Base-by-base conservation (phyloP, 1,284 basidiomycete genomes). In the Ceratobasidium sp. region DNA sequence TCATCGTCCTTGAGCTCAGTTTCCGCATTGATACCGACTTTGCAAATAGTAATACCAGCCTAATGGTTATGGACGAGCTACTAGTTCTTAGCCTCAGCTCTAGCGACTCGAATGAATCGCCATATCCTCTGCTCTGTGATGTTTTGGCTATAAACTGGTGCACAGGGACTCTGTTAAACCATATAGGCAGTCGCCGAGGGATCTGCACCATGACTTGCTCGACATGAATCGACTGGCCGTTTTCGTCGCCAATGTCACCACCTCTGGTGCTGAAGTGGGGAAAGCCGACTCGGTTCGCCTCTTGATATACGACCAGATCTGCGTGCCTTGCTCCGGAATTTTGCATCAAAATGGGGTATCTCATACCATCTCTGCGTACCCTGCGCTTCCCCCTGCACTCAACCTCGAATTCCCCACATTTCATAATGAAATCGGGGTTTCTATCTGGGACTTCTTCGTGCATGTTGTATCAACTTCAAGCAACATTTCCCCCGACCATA, bases 31-130 rank as follows among this genome's bases (percentile, higher is more conserved):
- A n/a, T 16, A 2, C 13, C 58, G 19, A 29, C 24, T 2, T 22
- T 58, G 43, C 22, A 7, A 51, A 69, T 24, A 58, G 39, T 9
- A 69, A 53, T 1, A 19, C 48, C 22, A 19, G 9, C 43, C 14
- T 69, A 4, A 24, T n/a, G 3, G 39, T 58, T 24, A 16, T 22
- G 16, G 34, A 58, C 16, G 66, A 54, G 6, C 22, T 68, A 41
- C 31, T 68, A 2, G 5, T 68, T 22, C 34, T 68, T 7, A 56
- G 39, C n/a, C 31, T 68, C 9, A 68, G 54, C n/a, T 49, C 64
- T 1, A 11, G 54, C 24, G 27, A 16, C 8, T 0, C 34, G 8
- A 6, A 39, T 24, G 54, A 58, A n/a, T n/a, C n/a, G 27, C 31
- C 54, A 58, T 31, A 34, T 11, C 3, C n/a, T 14, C 29, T 31